These are phyloP conservation scores for Fusarium domesticum DNA, from an alignment of 2,329 filamentous ascomycete species.

Conservation along the genomic window DNA sequence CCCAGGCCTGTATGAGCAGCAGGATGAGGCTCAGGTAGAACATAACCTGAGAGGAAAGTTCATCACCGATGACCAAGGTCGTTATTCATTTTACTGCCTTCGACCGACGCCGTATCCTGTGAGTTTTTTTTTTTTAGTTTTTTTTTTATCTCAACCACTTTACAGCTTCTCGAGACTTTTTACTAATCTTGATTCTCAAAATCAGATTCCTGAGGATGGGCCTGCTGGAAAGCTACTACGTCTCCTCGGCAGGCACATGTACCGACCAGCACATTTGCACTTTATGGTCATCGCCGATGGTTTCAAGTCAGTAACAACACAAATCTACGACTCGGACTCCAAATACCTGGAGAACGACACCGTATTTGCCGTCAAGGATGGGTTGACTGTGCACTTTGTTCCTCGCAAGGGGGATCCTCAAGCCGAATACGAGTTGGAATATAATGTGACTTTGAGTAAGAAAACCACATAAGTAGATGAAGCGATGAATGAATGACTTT, in stretches of 20 bases:
- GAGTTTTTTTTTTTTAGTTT: constrained; percentile 13
- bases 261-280: constrained; percentile 59
- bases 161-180: no score
- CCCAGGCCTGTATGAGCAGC: constrained; percentile 62
- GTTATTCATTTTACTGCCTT: constrained; percentile 61
- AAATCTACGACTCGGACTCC: constrained; percentile 56
- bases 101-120: constrained; percentile 56
- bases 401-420: constrained; percentile 21
- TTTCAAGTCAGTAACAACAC: constrained; percentile 66
- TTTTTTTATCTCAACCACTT: not conserved
- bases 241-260: constrained; percentile 54
- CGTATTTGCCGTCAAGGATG: constrained; percentile 24
- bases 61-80: constrained; percentile 61
- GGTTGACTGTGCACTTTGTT: constrained; percentile 19
- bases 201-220: constrained; percentile 46
- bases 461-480: not conserved
- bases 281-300: constrained; percentile 55
- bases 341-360: constrained; percentile 21
- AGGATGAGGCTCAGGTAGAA: constrained; percentile 67
- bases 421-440: constrained; percentile 21
- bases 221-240: constrained; percentile 51
- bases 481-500: not conserved
- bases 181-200: not conserved
- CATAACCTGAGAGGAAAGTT: constrained; percentile 74
- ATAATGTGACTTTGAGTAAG: constrained; percentile 8